Conservation (phyloP, 2,329 filamentous ascomycete species). For the Stagonosporopsis cucurbitacearum region DNA sequence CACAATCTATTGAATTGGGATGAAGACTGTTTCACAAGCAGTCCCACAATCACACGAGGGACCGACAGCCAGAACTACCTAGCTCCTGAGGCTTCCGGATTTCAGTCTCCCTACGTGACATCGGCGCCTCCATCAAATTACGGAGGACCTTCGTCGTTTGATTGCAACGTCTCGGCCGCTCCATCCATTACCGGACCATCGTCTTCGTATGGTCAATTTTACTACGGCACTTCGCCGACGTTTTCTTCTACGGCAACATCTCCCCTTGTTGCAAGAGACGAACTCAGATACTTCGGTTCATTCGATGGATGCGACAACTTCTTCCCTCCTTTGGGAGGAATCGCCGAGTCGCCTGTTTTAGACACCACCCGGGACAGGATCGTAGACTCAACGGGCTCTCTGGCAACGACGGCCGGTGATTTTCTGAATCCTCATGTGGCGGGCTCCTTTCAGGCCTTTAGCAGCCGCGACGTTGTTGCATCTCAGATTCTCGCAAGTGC, state of each 20-base stretch:
- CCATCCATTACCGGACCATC: slow-evolving; percentile 37
- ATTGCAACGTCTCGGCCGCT: slow-evolving; percentile 38
- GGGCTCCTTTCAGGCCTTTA: slow-evolving; percentile 40
- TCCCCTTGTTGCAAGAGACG: slow-evolving; percentile 29
- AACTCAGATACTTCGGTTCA: slow-evolving; percentile 28
- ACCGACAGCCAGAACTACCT: neutral
- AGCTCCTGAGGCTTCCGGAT: neutral
- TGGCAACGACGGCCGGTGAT: slow-evolving; percentile 31
- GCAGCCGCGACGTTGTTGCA: slow-evolving; percentile 34
- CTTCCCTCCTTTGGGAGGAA: slow-evolving; percentile 23
- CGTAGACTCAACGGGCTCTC: slow-evolving; percentile 25
- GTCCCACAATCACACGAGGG: neutral
- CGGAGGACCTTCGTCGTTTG: slow-evolving; percentile 35
- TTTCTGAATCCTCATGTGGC: slow-evolving; percentile 40
- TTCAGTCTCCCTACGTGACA: slow-evolving; percentile 8
- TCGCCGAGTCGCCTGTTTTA: slow-evolving; percentile 30
- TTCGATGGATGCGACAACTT: slow-evolving; percentile 34
- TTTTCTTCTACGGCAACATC: slow-evolving; percentile 38
- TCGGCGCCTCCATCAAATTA: slow-evolving; percentile 36
- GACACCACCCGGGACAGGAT: slow-evolving; percentile 35
- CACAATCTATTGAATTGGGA: slow-evolving; percentile 41
- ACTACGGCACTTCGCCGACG: slow-evolving; percentile 34
- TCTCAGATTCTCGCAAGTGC: slow-evolving; percentile 39
- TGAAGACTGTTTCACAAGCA: slow-evolving; percentile 36
- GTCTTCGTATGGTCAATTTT: slow-evolving; percentile 31